Conservation (phyloP, 1,284 basidiomycete species). For the Ustilago crameri region DNA sequence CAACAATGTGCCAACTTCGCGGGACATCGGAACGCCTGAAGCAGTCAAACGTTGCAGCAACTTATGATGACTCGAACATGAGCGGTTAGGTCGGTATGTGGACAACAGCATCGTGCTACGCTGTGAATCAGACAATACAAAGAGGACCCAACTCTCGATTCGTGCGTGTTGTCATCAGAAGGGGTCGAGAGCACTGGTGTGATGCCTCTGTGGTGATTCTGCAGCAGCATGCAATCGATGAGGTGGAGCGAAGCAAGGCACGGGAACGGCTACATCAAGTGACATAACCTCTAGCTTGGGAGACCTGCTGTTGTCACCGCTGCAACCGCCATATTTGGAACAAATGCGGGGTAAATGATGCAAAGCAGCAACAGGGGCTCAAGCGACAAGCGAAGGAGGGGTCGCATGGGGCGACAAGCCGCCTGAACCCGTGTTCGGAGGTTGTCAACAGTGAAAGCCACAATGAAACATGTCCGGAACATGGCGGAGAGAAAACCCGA, state of each 20-base stretch:
- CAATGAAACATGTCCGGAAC: background rate
- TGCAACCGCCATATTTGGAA: background rate
- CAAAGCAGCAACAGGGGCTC: background rate
- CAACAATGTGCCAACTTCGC: too few relatives aligned
- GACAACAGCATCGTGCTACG: too few relatives aligned
- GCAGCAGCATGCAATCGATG: background rate
- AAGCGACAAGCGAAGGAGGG: background rate
- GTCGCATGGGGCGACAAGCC: background rate
- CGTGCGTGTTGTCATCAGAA: too few relatives aligned
- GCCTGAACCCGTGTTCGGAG: conserved; percentile 3
- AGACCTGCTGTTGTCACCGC: background rate
- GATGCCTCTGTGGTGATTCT: too few relatives aligned
- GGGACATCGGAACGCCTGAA: too few relatives aligned
- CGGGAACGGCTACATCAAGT: background rate
- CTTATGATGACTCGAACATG: too few relatives aligned
- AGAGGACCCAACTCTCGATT: too few relatives aligned
- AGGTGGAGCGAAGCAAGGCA: background rate
- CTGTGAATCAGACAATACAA: too few relatives aligned
- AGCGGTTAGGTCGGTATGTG: too few relatives aligned
- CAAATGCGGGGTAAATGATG: conserved; percentile 31
- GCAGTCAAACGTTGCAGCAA: too few relatives aligned
- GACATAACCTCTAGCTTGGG: background rate
- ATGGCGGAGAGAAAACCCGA: background rate
- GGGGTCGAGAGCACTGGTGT: too few relatives aligned
- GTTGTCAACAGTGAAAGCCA: background rate